These are phyloP conservation scores for Tulasnella sp. DNA, from an alignment of 768 basidiomycete species.

Conservation along the genomic window DNA sequence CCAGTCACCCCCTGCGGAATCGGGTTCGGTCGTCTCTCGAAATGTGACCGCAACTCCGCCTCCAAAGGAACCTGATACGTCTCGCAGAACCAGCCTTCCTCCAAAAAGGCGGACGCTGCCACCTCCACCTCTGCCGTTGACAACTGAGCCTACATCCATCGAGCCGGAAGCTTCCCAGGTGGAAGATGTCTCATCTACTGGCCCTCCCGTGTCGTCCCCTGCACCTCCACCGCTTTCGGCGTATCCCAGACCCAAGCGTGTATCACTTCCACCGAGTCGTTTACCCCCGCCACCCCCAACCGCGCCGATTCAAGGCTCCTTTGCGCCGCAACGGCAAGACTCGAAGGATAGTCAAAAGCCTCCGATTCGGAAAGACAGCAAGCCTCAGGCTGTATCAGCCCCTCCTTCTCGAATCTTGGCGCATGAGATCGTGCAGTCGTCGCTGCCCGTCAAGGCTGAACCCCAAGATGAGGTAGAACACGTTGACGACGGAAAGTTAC, in stretches of 20 bases:
- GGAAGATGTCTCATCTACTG: not conserved
- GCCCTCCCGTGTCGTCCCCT: not conserved
- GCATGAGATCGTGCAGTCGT: not conserved
- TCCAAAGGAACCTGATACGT: not conserved
- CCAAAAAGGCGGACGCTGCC: conserved; percentile 3
- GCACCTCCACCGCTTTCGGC: not conserved
- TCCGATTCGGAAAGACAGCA: not conserved
- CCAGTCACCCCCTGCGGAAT: not conserved
- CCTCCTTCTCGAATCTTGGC: not conserved
- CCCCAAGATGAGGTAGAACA: not conserved
- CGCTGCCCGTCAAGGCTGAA: not conserved
- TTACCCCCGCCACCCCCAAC: not conserved
- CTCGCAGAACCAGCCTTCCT: not conserved
- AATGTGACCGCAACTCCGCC: not conserved
- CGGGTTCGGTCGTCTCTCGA: not conserved
- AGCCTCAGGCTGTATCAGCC: not conserved
- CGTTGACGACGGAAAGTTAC: not conserved
- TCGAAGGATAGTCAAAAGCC: not conserved
- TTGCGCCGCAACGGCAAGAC: not conserved
- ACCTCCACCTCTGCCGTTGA: conserved; percentile 2
- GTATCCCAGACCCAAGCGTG: not conserved
- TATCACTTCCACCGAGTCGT: not conserved
- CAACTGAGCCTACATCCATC: not conserved
- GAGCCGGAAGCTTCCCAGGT: not conserved
- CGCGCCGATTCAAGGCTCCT: not conserved